Percentiles rank a stretch among this genome's conserved stretches.
Conservation (phyloP, 2,329 filamentous ascomycete genomes). For the Paramyrothecium roridum region DNA sequence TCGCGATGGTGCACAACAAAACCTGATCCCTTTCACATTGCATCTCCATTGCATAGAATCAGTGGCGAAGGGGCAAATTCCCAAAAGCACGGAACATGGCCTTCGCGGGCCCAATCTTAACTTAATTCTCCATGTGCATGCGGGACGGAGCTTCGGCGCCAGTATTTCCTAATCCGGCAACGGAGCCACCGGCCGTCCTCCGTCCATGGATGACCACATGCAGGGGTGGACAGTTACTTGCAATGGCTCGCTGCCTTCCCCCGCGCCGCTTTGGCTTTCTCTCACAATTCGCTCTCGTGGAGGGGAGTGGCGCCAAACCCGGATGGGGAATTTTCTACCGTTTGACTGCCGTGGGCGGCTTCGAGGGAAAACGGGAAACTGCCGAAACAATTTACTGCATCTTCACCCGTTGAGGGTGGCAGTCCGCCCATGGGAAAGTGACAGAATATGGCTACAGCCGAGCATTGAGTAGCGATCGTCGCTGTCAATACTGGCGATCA, state of each 20-base stretch:
- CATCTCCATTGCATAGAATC: too few relatives aligned
- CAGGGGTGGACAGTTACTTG: not conserved
- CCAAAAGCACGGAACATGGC: too few relatives aligned
- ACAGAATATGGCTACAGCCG: not conserved
- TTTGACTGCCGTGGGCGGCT: too few relatives aligned
- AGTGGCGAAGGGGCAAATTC: too few relatives aligned
- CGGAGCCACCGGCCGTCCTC: not conserved
- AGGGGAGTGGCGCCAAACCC: too few relatives aligned
- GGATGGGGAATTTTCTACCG: too few relatives aligned
- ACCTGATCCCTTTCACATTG: too few relatives aligned
- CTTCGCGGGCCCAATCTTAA: too few relatives aligned
- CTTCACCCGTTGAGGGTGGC: too few relatives aligned
- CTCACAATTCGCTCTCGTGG: not conserved
- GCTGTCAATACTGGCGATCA: not conserved
- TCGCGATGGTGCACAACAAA: too few relatives aligned
- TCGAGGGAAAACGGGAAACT: too few relatives aligned
- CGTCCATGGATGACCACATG: not conserved
- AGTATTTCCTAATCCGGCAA: not conserved
- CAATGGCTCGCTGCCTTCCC: not conserved
- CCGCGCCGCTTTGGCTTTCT: not conserved
- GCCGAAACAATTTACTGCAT: too few relatives aligned
- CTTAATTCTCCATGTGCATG: not conserved
- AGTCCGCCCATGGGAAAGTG: not conserved
- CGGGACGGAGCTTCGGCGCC: not conserved
- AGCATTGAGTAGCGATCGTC: not conserved